Base-by-base conservation (phyloP, 2,329 filamentous ascomycete genomes). In the Trichoderma sp. region DNA sequence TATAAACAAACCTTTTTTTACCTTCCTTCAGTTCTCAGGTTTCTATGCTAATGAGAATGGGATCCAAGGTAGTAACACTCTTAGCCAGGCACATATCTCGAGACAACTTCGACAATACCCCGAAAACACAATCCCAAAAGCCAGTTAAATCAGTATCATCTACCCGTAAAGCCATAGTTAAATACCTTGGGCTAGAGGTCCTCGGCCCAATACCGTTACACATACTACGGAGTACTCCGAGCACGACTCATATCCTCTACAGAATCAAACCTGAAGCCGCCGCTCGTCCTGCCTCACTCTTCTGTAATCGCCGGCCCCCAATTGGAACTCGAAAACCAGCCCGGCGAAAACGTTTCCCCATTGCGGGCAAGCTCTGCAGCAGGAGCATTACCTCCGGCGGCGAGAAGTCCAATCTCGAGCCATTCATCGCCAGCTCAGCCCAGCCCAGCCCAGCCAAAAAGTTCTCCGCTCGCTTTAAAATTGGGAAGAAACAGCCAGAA, bases 381-480 rank as follows among this genome's bases (percentile, higher is more conserved):
- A 64, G 61, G 61, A 64, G 61, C 61, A 64, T 56, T 64, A 56
- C 61, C 61, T 64, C 61, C 61, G 61, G 50, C 50, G 45, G 25
- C 37, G 3, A 39, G 50, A 64, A 25, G n/a, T 42, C 50, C 48
- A 29, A 7, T 50, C 34, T 53, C 27, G 52, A 50, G 53, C 50
- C 35, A 39, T 64, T 64, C 35, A 64, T 37, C 50, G 27, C 25
- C 60, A 34, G 3, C n/a, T n/a, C n/a, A n/a, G n/a, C n/a, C n/a
- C n/a, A n/a, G n/a, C n/a, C n/a, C n/a, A n/a, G n/a, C n/a, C n/a
- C 35, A 32, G 8, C 34, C 22, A 27, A 42, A 50, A 42, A 7
- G 61, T 64, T 64, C 50, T 45, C 50, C 61, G 50, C 50, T 29
- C 34, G 34, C 35, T 54, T 15, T n/a, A n/a, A 56, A n/a, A 57